Conservation (phyloP, 345 rosid species). For the Lepidium africanum region DNA sequence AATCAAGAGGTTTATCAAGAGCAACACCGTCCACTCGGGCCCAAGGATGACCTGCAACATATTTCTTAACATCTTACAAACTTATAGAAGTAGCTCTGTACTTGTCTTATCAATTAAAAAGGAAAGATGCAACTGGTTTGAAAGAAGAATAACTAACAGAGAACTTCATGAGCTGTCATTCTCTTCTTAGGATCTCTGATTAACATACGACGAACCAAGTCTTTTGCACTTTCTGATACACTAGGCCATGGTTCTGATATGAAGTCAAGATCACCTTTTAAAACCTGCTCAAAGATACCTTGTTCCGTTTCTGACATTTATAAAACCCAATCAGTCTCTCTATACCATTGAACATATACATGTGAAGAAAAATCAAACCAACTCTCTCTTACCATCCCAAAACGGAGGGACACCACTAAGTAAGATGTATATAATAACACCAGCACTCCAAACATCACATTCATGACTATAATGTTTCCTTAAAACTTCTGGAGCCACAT, state of each 20-base stretch:
- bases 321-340: constrained; percentile 17
- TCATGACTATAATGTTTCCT: constrained; percentile 76
- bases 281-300: constrained; percentile 95
- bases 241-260: constrained; percentile 95
- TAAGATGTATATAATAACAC: constrained; percentile 84
- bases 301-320: constrained; percentile 77
- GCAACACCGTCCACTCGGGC: constrained; percentile 77
- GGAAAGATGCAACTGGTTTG: neutral
- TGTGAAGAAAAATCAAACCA: neutral
- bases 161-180: constrained; percentile 81
- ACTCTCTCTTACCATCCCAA: constrained; percentile 75
- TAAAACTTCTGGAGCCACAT: constrained; percentile 97
- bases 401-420: constrained; percentile 94
- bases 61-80: neutral
- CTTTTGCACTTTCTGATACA: constrained; percentile 80
- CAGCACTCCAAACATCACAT: constrained; percentile 99
- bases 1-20: constrained; percentile 90
- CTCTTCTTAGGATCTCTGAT: constrained; percentile 76
- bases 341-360: neutral
- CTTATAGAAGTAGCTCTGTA: neutral
- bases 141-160: constrained; percentile 46
- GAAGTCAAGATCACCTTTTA: constrained; percentile 86
- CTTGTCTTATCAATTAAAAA: neutral
- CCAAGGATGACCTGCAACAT: constrained; percentile 88
- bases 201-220: constrained; percentile 81